phyloP scores from a whole-genome alignment of 345 rosid species.

The Syzygium grande region DNA sequence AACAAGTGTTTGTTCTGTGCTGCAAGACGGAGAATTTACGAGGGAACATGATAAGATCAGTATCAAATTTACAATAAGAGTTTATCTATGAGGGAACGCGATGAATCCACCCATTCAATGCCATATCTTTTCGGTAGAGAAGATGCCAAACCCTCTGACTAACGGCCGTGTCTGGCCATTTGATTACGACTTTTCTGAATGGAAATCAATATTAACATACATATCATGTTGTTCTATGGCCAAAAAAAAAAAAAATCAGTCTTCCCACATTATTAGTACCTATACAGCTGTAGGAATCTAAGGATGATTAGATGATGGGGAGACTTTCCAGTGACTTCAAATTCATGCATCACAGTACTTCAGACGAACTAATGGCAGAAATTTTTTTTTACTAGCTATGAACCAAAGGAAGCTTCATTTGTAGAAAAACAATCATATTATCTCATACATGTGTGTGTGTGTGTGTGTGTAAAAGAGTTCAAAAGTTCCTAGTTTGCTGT shows the following conservation, averaged over 20 bases:
- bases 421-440: neutral
- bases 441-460: neutral
- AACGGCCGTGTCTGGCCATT: neutral
- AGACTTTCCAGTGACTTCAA: neutral
- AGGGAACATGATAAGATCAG: neutral
- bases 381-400: neutral
- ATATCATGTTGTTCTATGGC: neutral
- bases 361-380: neutral
- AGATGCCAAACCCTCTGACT: neutral
- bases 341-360: neutral
- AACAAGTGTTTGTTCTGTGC: constrained; percentile 60
- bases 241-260: neutral
- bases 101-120: neutral
- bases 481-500: neutral
- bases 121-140: neutral
- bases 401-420: neutral
- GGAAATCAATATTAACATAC: neutral
- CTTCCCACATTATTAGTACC: neutral
- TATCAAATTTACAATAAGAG: neutral
- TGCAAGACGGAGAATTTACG: neutral
- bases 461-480: neutral
- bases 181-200: neutral
- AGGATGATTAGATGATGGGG: neutral
- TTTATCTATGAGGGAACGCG: neutral
- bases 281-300: neutral